Evolutionary conservation across 768 basidiomycete genomes (phyloP), one percentile per base, ranked within the genome.

Genomic region (Daedaleopsis nitida): DNA sequence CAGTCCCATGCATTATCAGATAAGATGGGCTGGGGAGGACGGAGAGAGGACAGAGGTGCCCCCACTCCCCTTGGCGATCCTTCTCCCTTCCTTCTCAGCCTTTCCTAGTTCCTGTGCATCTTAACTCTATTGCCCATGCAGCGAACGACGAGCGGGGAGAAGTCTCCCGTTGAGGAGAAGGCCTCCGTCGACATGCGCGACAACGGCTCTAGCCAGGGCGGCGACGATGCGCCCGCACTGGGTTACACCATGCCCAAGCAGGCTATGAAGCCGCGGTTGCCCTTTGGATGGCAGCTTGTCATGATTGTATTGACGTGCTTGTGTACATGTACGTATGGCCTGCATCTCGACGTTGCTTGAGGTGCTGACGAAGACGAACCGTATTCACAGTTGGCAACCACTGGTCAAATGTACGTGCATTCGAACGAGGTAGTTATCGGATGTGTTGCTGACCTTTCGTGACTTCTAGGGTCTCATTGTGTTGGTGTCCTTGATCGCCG

Each of bases 241-340:
- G 52, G 64, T 16, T 62, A 52, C 44, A 24, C 54, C 4, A n/a
- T 45, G 9, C 52, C 54, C 16, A 52, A 23, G 21, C 21, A 47
- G 1, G 32, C 67, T 24, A 19, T 66, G 35, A 73, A 70, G 65
- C 72, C 68, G 11, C 70, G 56, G 48, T 59, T 78, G 35, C 77
- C 77, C 23, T 65, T 75, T 39, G 60, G 55, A 34, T 78, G 76
- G 77, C 72, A 75, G 57, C 60, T 73, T 13, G 66, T 65, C 23
- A 74, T 78, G 62, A 70, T 77, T 38, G 59, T 74, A 23, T 59
- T 78, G 68, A 78, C 76, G 5, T 78, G 77, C 67, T 59, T 78
- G 59, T 76, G 76, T 54, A 76, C 75, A 21, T 78, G 77, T 78
- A 50, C 52, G 77, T 74, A 8, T 34, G 10, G 37, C 50, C 32